These are phyloP conservation scores for Wickerhamiella parazyma DNA, from an alignment of 805 yeast genomes.

Conservation along the genomic window DNA sequence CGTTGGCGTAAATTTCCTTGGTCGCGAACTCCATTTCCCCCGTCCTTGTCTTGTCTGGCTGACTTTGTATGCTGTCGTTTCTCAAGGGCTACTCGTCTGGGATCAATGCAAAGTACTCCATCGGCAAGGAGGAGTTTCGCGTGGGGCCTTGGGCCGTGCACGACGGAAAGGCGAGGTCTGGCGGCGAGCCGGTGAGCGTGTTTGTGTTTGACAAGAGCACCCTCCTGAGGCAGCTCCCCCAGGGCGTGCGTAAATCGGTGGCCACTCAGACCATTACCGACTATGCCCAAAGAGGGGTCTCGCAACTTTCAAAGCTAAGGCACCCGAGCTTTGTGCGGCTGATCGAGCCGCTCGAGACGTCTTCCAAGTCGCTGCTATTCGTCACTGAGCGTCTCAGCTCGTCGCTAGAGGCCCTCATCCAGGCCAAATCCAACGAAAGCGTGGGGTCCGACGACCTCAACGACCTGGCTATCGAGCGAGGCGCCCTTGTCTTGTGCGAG, in stretches of 20 bases:
- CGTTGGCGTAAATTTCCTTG: background rate
- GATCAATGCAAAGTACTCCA: slow-evolving; percentile 37
- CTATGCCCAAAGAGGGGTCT: slow-evolving; percentile 51
- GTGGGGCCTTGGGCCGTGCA: slow-evolving; percentile 75
- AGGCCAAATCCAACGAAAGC: slow-evolving; percentile 21
- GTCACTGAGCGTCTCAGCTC: slow-evolving; percentile 69
- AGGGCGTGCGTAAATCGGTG: slow-evolving; percentile 25
- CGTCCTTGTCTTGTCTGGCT: too few species aligned
- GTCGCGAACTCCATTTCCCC: background rate
- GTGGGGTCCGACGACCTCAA: slow-evolving; percentile 41
- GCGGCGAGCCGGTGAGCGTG: slow-evolving; percentile 45
- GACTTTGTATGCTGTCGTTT: slow-evolving; percentile 19
- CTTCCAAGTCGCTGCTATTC: slow-evolving; percentile 60
- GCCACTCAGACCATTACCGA: slow-evolving; percentile 50
- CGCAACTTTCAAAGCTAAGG: slow-evolving; percentile 61
- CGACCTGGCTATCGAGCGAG: slow-evolving; percentile 63
- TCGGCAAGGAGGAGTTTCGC: slow-evolving; percentile 56
- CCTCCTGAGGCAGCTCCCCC: slow-evolving; percentile 34
- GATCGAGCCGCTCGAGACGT: slow-evolving; percentile 82
- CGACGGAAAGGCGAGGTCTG: slow-evolving; percentile 59
- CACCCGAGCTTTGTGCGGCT: slow-evolving; percentile 81
- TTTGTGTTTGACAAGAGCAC: slow-evolving; percentile 75
- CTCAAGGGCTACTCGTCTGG: slow-evolving; percentile 21
- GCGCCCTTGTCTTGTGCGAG: slow-evolving; percentile 61
- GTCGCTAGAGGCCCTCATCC: slow-evolving; percentile 35